phyloP scores from a whole-genome alignment of 2,329 filamentous ascomycete genomes.

The Botrytis medusae region DNA sequence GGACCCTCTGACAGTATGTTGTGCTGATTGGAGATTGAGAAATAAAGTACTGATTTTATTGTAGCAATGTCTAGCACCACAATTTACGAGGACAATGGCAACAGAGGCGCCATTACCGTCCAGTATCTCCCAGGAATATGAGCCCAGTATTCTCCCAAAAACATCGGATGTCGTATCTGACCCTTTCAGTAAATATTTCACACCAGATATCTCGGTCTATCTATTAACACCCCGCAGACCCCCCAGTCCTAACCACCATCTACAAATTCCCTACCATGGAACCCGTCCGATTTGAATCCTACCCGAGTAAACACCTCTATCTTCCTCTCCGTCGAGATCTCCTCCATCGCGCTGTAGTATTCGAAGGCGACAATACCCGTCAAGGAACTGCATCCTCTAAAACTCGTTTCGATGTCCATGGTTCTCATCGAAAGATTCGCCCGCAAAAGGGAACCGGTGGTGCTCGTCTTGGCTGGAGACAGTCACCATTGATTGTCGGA shows the following conservation, averaged over 20 bases:
- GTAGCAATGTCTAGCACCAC: slow-evolving; percentile 47
- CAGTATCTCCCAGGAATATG: slow-evolving; percentile 27
- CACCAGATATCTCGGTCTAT: not conserved
- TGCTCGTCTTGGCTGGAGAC: slow-evolving; percentile 77
- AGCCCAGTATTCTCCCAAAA: slow-evolving; percentile 22
- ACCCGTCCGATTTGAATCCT: slow-evolving; percentile 73
- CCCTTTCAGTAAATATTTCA: slow-evolving; percentile 12
- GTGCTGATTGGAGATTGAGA: not conserved
- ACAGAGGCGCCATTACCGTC: slow-evolving; percentile 44
- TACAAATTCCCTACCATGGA: slow-evolving; percentile 89
- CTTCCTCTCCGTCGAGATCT: slow-evolving; percentile 88
- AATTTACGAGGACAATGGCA: slow-evolving; percentile 48
- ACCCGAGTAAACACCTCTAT: slow-evolving; percentile 78
- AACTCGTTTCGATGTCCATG: slow-evolving; percentile 78
- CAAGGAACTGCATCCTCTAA: slow-evolving; percentile 84
- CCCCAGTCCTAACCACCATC: slow-evolving; percentile 77
- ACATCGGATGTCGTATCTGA: not conserved
- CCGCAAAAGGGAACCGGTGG: slow-evolving; percentile 83
- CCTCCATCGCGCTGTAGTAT: slow-evolving; percentile 87
- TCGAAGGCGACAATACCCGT: slow-evolving; percentile 85
- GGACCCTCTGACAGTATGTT: slow-evolving; percentile 43
- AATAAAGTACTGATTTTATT: slow-evolving; percentile 30
- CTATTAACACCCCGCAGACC: slow-evolving; percentile 43
- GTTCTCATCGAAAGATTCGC: slow-evolving; percentile 77
- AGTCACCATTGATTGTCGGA: slow-evolving; percentile 78